phyloP scores from a whole-genome alignment of 805 yeast genomes.

The Starmerella riodocensis region DNA sequence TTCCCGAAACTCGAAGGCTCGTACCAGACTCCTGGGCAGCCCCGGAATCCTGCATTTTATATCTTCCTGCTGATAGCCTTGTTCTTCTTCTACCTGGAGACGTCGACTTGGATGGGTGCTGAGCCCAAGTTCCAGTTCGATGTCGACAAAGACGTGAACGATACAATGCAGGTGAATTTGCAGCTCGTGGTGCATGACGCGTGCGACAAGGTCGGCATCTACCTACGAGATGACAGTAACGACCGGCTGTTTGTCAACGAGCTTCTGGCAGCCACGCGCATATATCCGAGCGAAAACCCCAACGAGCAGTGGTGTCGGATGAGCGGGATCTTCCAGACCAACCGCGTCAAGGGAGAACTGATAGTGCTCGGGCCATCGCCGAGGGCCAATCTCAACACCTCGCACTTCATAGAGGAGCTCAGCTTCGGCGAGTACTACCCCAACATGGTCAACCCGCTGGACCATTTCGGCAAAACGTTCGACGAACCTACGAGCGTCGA shows the following conservation, averaged over 20 bases:
- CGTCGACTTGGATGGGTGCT: conserved; percentile 79
- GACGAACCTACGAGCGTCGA: conserved; percentile 35
- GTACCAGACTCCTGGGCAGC: conserved; percentile 56
- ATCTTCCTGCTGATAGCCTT: conserved; percentile 28
- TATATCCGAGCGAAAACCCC: neutral
- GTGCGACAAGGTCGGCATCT: conserved; percentile 61
- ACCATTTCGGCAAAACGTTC: conserved; percentile 50
- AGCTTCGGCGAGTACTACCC: conserved; percentile 90
- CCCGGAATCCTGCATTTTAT: neutral
- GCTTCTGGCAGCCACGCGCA: conserved; percentile 39
- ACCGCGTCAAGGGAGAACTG: conserved; percentile 72
- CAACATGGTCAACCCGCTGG: conserved; percentile 75
- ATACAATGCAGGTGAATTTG: conserved; percentile 53
- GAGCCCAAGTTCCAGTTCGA: conserved; percentile 60
- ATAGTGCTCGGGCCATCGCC: conserved; percentile 48
- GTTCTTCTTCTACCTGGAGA: conserved; percentile 66
- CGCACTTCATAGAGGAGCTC: conserved; percentile 74
- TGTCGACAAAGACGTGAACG: conserved; percentile 51
- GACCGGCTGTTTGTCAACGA: conserved; percentile 73
- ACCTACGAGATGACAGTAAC: conserved; percentile 61
- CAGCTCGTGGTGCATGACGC: conserved; percentile 77
- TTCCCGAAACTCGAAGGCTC: conserved; percentile 60
- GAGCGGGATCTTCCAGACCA: conserved; percentile 70
- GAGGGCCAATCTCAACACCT: conserved; percentile 42
- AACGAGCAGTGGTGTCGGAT: conserved; percentile 55